Base-by-base conservation (phyloP, 78 protist species). In the Dictyostelium intermedium region DNA sequence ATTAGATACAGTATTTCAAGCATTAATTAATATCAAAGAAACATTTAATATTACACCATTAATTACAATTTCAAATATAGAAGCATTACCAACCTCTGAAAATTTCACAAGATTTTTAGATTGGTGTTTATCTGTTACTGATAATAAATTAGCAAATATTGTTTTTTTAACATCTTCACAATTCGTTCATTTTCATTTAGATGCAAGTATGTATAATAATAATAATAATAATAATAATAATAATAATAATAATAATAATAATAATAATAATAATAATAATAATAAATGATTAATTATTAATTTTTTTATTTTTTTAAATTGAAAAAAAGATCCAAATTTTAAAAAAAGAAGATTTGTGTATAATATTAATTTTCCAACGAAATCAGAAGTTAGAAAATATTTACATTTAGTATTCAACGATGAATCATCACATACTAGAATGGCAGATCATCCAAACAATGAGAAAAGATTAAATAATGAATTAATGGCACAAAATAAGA, bases 61-160 rank as follows among this genome's bases (percentile, higher is more conserved):
- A 35, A 89, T 89, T 53, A 74, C 84, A 14, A 89, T 89, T n/a
- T 79, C 85, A 45, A 89, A 89, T 80, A 74, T 89, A 2, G 94
- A 89, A 50, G 87, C 94, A 45, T 69, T 89, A 34, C 94, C 94
- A 61, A 89, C 87, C 13, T 89, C 94, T 35, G 94, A 80, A 23
- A 89, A 89, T 47, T 89, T 89, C 34, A 89, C 87, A 11, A 89
- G 94, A 89, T 89, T 89, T 32, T 70, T 89, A 14, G 94, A 89
- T 70, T 89, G 94, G 94, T 89, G 94, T 80, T 60, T 89, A 16
- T 66, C 87, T 14, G 82, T 89, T 3, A 89, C 94, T 30, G 94
- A 89, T 70, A 89, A 89, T 79, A 89, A 89, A 45, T 69, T 89
- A 60, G 94, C 94, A 60, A 78, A 89, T 80, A 89, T 89, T 81